phyloP scores from a whole-genome alignment of 345 rosid species.

The Abelmoschus esculentus region DNA sequence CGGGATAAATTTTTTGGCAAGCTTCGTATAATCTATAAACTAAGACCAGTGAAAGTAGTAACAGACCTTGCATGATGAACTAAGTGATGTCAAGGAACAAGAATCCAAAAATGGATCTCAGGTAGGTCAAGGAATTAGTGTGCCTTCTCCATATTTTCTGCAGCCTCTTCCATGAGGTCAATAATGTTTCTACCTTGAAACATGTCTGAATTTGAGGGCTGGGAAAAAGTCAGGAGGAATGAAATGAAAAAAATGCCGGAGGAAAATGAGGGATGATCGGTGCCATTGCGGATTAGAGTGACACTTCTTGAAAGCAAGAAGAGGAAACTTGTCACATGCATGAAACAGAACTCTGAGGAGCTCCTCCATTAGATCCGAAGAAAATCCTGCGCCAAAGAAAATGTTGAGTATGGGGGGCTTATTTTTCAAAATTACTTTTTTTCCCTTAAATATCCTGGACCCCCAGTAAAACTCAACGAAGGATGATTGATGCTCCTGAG shows the following conservation, averaged over 20 bases:
- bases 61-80: constrained; percentile 83
- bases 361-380: constrained; percentile 63
- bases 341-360: constrained; percentile 50
- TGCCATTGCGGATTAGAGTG: constrained; percentile 55
- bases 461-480: constrained; percentile 47
- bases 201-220: constrained; percentile 62
- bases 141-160: constrained; percentile 61
- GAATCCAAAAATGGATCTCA: constrained; percentile 75
- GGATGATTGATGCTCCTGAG: constrained; percentile 19
- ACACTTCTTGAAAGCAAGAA: constrained; percentile 60
- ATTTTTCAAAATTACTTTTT: constrained; percentile 36
- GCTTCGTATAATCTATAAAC: constrained; percentile 53
- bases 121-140: constrained; percentile 56
- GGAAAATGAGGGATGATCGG: constrained; percentile 49
- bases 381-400: constrained; percentile 92
- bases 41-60: constrained; percentile 62
- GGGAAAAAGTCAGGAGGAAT: constrained; percentile 67
- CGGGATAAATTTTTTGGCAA: constrained; percentile 32
- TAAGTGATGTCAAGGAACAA: constrained; percentile 88
- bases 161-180: constrained; percentile 65
- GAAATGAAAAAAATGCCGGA: constrained; percentile 63
- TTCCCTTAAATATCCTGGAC: constrained; percentile 32
- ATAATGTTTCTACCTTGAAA: constrained; percentile 58
- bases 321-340: constrained; percentile 59
- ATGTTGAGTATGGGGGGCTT: constrained; percentile 81